These are phyloP conservation scores for Nannochloropsis granulata DNA, from an alignment of 108 stramenopile species.

Conservation along the genomic window DNA sequence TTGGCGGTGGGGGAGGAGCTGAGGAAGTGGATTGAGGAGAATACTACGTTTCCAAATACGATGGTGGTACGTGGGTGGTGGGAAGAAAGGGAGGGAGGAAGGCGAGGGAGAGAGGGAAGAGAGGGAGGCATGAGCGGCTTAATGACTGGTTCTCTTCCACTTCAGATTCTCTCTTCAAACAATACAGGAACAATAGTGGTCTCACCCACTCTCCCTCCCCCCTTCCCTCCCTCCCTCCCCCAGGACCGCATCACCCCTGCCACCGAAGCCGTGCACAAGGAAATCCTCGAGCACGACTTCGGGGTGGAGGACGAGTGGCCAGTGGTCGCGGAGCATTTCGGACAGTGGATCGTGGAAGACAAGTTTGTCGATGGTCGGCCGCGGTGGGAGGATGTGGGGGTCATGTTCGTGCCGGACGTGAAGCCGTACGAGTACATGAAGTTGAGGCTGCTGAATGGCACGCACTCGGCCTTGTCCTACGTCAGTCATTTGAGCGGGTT, in stretches of 20 bases:
- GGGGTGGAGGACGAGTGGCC: constrained; percentile 38
- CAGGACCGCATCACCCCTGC: constrained; percentile 47
- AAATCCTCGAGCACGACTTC: constrained; percentile 18
- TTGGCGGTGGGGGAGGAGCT: constrained; percentile 11
- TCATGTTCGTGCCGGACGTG: constrained; percentile 39
- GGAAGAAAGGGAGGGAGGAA: not conserved
- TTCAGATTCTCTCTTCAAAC: no score
- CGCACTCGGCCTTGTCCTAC: constrained; percentile 41
- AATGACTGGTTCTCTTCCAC: no score
- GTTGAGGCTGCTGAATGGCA: constrained; percentile 43
- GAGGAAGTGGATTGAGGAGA: constrained; percentile 35
- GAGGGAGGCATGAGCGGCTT: not conserved
- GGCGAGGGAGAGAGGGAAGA: not conserved
- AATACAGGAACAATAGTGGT: no score
- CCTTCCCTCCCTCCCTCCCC: not conserved
- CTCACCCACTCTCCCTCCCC: no score
- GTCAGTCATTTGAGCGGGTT: constrained; percentile 35
- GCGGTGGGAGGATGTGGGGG: constrained; percentile 16
- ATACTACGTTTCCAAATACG: constrained; percentile 45
- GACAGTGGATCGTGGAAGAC: constrained; percentile 49
- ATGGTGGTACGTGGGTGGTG: constrained; percentile 29
- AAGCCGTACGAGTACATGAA: constrained; percentile 45
- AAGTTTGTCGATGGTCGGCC: constrained; percentile 39
- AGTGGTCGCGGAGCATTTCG: constrained; percentile 43
- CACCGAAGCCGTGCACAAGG: constrained; percentile 25